phyloP scores from a whole-genome alignment of 148 eudicot species.

The Chenopodium album region DNA sequence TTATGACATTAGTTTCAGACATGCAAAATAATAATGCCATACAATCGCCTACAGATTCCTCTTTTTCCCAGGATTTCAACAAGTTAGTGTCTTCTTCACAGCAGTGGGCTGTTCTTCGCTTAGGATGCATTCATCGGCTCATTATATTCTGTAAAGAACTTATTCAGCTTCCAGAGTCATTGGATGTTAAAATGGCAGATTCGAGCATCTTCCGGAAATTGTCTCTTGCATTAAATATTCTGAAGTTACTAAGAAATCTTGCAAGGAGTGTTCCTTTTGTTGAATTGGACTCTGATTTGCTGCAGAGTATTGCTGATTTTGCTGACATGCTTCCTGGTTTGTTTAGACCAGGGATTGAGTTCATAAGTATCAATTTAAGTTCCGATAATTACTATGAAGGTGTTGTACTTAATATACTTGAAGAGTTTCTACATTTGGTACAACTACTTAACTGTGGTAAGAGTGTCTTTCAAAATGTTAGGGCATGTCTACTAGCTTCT shows the following conservation, averaged over 20 bases:
- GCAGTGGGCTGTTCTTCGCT: slow-evolving; percentile 78
- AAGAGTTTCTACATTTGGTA: slow-evolving; percentile 75
- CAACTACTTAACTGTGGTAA: slow-evolving; percentile 51
- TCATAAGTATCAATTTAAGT: slow-evolving; percentile 42
- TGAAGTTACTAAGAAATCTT: slow-evolving; percentile 70
- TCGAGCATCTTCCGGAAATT: slow-evolving; percentile 50
- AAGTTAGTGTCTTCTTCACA: slow-evolving; percentile 57
- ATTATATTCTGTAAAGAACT: slow-evolving; percentile 49
- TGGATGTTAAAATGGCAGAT: slow-evolving; percentile 50
- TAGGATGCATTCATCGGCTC: slow-evolving; percentile 73
- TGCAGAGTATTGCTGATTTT: slow-evolving; percentile 64
- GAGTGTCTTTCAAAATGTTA: slow-evolving; percentile 62
- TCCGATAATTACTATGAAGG: slow-evolving; percentile 63
- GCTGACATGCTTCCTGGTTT: slow-evolving; percentile 56
- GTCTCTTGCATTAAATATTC: slow-evolving; percentile 52
- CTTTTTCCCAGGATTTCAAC: slow-evolving; percentile 42
- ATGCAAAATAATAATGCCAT: slow-evolving; percentile 42
- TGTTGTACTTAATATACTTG: slow-evolving; percentile 53
- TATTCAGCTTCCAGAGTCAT: slow-evolving; percentile 46
- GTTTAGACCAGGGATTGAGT: slow-evolving; percentile 66
- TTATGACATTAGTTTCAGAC: slow-evolving; percentile 65
- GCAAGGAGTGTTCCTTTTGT: slow-evolving; percentile 51
- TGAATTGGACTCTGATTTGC: slow-evolving; percentile 48
- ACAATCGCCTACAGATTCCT: slow-evolving; percentile 33
- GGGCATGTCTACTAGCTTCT: slow-evolving; percentile 66